Conservation (phyloP, 805 yeast species). For the Candida nanaspora region DNA sequence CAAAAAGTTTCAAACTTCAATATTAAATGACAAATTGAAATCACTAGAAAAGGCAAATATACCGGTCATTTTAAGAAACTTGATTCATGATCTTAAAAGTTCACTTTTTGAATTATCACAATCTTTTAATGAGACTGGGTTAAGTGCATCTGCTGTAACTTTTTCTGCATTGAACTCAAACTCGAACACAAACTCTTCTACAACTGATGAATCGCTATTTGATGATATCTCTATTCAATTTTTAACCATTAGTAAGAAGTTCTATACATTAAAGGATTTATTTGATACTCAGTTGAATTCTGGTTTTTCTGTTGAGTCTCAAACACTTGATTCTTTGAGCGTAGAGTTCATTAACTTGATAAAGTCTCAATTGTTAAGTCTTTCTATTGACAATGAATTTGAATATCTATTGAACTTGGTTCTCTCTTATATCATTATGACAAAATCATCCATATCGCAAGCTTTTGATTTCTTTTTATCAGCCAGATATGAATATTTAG, state of each 20-base stretch:
- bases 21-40: conserved; percentile 1
- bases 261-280: conserved; percentile 16
- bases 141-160: neutral
- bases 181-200: conserved; percentile 2
- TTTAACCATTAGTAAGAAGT: conserved; percentile 17
- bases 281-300: conserved; percentile 9
- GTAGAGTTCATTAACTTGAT: conserved; percentile 12
- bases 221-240: conserved; percentile 12
- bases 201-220: conserved; percentile 4
- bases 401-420: conserved; percentile 20
- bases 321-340: conserved; percentile 13
- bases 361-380: conserved; percentile 10
- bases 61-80: conserved; percentile 14
- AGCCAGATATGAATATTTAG: conserved; percentile 10
- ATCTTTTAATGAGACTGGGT: neutral
- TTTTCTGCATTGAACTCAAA: conserved; percentile 4
- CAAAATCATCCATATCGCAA: conserved; percentile 10
- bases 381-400: conserved; percentile 21
- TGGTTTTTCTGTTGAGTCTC: neutral
- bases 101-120: conserved; percentile 6
- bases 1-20: conserved; percentile 11
- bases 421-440: conserved; percentile 16
- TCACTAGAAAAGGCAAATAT: conserved; percentile 11
- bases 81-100: conserved; percentile 20
- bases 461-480: conserved; percentile 18